Base-by-base conservation (phyloP, 176 grass and related monocot species). In the Elaeis guineensis region DNA sequence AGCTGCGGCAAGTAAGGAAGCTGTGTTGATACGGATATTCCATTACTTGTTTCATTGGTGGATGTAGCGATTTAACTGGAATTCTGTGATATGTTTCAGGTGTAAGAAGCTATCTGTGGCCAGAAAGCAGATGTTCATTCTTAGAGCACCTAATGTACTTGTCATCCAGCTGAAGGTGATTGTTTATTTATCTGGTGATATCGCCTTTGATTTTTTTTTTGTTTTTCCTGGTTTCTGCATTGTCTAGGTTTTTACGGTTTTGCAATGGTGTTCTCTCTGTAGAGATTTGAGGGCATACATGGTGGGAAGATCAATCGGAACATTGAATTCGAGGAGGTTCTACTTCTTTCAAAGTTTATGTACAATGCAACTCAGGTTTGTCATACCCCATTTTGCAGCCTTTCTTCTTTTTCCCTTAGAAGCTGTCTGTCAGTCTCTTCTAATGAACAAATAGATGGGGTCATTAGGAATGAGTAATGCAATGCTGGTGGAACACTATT, bases 141-240 rank as follows among this genome's bases (percentile, higher is more conserved):
- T 72, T 55, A 84, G 65, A 77, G 81, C 93, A 66, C 93, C 93
- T 50, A 92, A 89, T 83, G 93, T 98, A 19, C 93, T 98, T 74
- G 93, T 86, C 56, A 89, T 98, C 79, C 93, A 98, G 63, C 93
- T 98, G 52, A 98, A 98, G 84, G 93, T 98, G 28, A 25, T 63
- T 32, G 17, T 32, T 58, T 25, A 22, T 78, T 4, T 81, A 17
- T 77, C 18, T 70, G 4, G 11, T 17, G 56, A 7, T 64, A 50
- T 65, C 4, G 29, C 71, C 39, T 49, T 55, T 9, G 21, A 72
- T 72, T 58, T 30, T 77, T 5, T 61, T 67, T 23, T 0, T 50
- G 19, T 63, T 53, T 35, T 50, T 63, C 17, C 0, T 35, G n/a
- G n/a, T 29, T 63, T 53, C 35, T 54, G 44, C 32, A 35, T 12